These are phyloP conservation scores for Furcasterigmium sp. DNA, from an alignment of 2,329 filamentous ascomycete species.

Conservation along the genomic window DNA sequence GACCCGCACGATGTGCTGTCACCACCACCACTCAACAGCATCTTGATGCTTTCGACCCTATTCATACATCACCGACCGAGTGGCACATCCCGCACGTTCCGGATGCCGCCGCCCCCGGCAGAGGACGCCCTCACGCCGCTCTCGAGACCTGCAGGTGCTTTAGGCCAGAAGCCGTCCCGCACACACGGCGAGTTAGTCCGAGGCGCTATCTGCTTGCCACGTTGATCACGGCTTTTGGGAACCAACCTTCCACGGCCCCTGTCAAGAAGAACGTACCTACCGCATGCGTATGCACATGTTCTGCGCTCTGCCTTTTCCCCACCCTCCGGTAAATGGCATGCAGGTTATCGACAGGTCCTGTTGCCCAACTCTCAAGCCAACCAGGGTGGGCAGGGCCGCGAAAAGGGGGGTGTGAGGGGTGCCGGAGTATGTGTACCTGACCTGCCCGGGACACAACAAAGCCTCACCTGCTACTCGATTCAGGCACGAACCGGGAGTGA, in stretches of 20 bases:
- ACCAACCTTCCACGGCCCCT: slow-evolving; percentile 11
- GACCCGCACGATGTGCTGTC: slow-evolving; percentile 14
- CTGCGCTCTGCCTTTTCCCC: neutral
- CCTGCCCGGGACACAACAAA: slow-evolving; percentile 3
- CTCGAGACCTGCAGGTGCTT: slow-evolving; percentile 6
- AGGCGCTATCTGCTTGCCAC: slow-evolving; percentile 23
- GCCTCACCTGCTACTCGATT: neutral
- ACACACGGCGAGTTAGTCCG: slow-evolving; percentile 2
- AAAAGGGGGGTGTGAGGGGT: too few species aligned
- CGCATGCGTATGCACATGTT: slow-evolving; percentile 2
- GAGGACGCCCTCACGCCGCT: neutral
- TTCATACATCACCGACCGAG: slow-evolving; percentile 1
- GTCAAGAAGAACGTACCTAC: neutral
- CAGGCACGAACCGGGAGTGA: too few species aligned
- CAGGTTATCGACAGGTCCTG: neutral
- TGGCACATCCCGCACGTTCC: slow-evolving; percentile 1
- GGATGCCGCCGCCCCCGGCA: slow-evolving; percentile 1
- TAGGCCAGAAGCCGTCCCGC: slow-evolving; percentile 1
- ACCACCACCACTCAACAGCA: slow-evolving; percentile 3
- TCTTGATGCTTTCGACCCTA: neutral
- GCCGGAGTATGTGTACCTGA: neutral
- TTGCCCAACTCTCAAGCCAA: too few species aligned
- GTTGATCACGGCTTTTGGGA: slow-evolving; percentile 21
- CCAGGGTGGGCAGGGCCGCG: too few species aligned
- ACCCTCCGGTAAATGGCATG: slow-evolving; percentile 3